phyloP scores from a whole-genome alignment of 2,329 filamentous ascomycete species.

The Colletotrichum lini region DNA sequence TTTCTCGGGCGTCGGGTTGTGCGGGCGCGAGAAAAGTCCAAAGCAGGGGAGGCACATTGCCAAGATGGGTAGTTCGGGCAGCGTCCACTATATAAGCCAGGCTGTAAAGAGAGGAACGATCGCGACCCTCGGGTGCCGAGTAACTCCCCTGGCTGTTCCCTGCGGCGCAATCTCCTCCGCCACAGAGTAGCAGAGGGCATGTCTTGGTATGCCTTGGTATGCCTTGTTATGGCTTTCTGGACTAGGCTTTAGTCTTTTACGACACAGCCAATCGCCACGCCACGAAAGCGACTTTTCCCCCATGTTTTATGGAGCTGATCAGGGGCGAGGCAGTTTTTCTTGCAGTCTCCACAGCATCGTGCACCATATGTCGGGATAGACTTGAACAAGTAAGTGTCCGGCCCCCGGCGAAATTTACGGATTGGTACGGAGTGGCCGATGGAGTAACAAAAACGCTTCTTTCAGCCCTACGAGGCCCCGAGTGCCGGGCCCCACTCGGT shows the following conservation, averaged over 20 bases:
- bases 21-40: constrained; percentile 2
- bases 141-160: background rate
- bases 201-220: background rate
- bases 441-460: background rate
- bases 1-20: constrained; percentile 22
- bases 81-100: constrained; percentile 31
- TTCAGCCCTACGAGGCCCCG: constrained; percentile 21
- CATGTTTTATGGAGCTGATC: background rate
- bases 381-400: background rate
- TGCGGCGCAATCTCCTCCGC: constrained; percentile 3
- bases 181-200: background rate
- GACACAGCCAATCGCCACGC: constrained; percentile 4
- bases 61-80: constrained; percentile 23
- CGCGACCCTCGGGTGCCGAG: constrained; percentile 24
- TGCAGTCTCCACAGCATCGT: background rate
- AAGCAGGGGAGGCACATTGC: constrained; percentile 21
- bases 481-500: background rate
- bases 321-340: background rate
- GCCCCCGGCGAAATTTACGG: background rate
- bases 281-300: background rate
- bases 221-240: no score
- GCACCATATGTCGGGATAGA: background rate
- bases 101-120: background rate
- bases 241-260: constrained; percentile 21
- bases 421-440: constrained; percentile 9